phyloP scores from a whole-genome alignment of 1,139 yeast genomes.

The Yamadazyma sp. region DNA sequence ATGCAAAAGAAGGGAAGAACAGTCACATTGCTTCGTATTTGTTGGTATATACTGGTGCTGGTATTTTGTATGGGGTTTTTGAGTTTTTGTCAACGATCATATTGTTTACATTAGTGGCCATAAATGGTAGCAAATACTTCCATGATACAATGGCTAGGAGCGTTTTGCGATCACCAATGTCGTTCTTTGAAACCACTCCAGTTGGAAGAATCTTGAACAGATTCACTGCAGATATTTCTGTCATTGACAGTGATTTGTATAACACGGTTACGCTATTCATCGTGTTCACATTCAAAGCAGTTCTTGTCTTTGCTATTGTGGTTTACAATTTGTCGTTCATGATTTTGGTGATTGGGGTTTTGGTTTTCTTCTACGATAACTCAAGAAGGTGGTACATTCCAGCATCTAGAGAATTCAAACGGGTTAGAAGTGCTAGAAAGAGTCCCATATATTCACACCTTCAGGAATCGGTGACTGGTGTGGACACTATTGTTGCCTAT shows the following conservation, averaged over 20 bases:
- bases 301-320: slow-evolving; percentile 28
- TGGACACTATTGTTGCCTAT: slow-evolving; percentile 37
- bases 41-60: slow-evolving; percentile 25
- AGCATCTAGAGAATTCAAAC: slow-evolving; percentile 37
- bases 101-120: slow-evolving; percentile 33
- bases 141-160: slow-evolving; percentile 39
- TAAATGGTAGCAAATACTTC: slow-evolving; percentile 32
- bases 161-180: slow-evolving; percentile 44
- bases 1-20: slow-evolving; percentile 25
- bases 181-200: slow-evolving; percentile 47
- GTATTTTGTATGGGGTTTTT: slow-evolving; percentile 27
- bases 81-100: slow-evolving; percentile 28
- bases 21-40: slow-evolving; percentile 25
- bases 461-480: slow-evolving; percentile 39
- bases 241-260: slow-evolving; percentile 32
- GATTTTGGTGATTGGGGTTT: slow-evolving; percentile 24
- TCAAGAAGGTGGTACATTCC: slow-evolving; percentile 32
- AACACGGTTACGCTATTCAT: slow-evolving; percentile 31
- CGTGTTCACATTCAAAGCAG: slow-evolving; percentile 22
- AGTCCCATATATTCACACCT: slow-evolving; percentile 37
- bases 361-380: slow-evolving; percentile 27
- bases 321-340: slow-evolving; percentile 33
- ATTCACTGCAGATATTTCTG: slow-evolving; percentile 38
- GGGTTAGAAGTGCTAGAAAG: slow-evolving; percentile 32
- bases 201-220: slow-evolving; percentile 41